phyloP scores from a whole-genome alignment of 257 asterid genomes.

The Capsicum chinense region DNA sequence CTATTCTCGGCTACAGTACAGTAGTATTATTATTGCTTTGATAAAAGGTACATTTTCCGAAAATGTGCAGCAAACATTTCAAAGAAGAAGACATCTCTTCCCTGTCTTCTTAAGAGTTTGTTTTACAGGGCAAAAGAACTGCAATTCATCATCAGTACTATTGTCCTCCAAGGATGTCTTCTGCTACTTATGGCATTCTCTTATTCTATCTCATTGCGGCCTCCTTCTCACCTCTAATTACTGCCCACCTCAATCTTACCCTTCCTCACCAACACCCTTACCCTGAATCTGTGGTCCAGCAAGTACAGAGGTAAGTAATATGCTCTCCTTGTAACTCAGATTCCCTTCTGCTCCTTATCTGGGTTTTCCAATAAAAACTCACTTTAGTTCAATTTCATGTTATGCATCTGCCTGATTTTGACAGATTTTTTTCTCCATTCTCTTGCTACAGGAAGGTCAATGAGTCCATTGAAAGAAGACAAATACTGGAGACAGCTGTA shows the following conservation, averaged over 20 bases:
- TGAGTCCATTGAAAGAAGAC: constrained; percentile 18
- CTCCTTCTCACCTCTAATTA: constrained; percentile 32
- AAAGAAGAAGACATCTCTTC: constrained; percentile 33
- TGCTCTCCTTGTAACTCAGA: neutral
- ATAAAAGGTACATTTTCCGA: constrained; percentile 21
- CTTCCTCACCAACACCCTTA: constrained; percentile 56
- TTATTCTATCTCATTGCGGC: constrained; percentile 36
- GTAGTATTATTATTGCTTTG: neutral
- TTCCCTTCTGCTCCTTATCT: no score
- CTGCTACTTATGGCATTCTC: constrained; percentile 38
- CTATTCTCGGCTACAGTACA: no score
- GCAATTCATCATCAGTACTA: constrained; percentile 5
- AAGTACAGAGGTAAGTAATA: constrained; percentile 56
- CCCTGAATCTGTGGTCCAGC: constrained; percentile 53
- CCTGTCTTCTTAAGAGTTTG: neutral
- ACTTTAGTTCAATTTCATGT: no score
- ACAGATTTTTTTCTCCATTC: neutral
- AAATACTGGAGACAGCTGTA: neutral
- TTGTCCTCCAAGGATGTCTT: constrained; percentile 42
- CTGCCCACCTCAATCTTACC: constrained; percentile 45
- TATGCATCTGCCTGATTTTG: neutral
- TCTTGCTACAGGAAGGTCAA: constrained; percentile 31
- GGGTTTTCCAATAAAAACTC: neutral
- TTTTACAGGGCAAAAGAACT: constrained; percentile 26
- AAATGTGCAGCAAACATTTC: neutral